Evolutionary conservation across 495 filamentous ascomycete genomes (phyloP), one percentile per base, ranked within the genome.

Genomic region (Trichoderma virens): DNA sequence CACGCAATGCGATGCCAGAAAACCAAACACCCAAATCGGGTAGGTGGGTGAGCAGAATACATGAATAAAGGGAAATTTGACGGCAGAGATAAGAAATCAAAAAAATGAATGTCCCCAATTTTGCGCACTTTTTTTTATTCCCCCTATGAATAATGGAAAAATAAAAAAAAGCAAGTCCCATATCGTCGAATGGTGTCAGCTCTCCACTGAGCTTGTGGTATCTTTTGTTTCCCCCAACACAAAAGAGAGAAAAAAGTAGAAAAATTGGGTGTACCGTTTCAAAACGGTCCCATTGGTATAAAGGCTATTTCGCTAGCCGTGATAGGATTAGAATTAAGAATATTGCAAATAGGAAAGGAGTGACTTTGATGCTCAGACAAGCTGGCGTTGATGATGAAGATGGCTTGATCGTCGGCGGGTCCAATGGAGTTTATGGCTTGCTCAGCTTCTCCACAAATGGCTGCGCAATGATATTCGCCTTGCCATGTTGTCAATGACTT

Each of bases 91-190:
- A n/a, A n/a, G 2, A 56, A 54, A 56, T 2, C 14, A 14, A 56
- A 30, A 51, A 51, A 51, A 51, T 16, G 25, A 56, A 28, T 27
- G 51, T 56, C 51, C 25, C 51, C 51, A 56, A 56, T 56, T 63
- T 61, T 65, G 54, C 62, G 9, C 25, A 34, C 38, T 20, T 56
- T 54, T 45, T 56, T 30, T 27, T 14, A 7, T 20, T 47, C 27
- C 51, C 51, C 27, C 25, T 56, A 56, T 56, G 23, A 51, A 5
- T 30, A 30, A 13, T 30, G 25, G 2, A 56, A 28, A 13, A 56
- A 5, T 5, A 56, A 16, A 13, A 56, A 56, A 56, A 7, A 25
- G 18, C 0, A 47, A 47, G 20, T 20, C n/a, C n/a, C 43, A 20
- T 47, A 7, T 47, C 43, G n/a, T 47, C 43, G 43, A n/a, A 47